Evolutionary conservation across 1,139 yeast species (phyloP), one percentile per base, ranked within the genome.

Genomic region (Taphrina wiesneri): DNA sequence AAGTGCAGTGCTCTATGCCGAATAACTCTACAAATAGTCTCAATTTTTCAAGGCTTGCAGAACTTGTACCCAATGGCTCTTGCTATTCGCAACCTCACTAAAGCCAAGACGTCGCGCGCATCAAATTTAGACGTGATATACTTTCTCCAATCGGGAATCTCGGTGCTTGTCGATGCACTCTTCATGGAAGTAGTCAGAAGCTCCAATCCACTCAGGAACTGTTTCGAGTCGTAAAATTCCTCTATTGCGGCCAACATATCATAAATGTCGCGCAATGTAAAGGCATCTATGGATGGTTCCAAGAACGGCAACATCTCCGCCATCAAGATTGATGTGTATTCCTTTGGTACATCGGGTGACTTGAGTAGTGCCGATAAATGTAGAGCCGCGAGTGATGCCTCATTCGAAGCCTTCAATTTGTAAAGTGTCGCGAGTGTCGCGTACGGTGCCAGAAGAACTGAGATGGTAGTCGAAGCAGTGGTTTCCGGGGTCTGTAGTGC

Each of bases 231-330:
- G 30, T 41, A 39, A 30, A 41, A 61, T 17, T 61, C 65, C 47
- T 62, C 65, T 6, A 53, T 25, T 6, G 60, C 65, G 21, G 65
- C 65, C 25, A 54, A 28, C 15, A 30, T 46, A 36, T 53, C 65
- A 28, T 39, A 62, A 36, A 62, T 25, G 32, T 62, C 65, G 23
- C 53, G 43, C 51, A 34, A 19, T 1, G 43, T 17, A 41, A 43
- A 34, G 11, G 43, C 46, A 25, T 51, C 52, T 2, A n/a, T n/a
- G 23, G 45, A n/a, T 15, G 53, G 26, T 21, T 54, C 49, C 7
- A 62, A 46, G 6, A 62, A 45, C 15, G 65, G 60, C 19, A 62
- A 28, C 41, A 62, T 30, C 28, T 62, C 65, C 9, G 60, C 65
- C 60, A 62, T 53, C 23, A 62, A 47, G 13, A 62, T 21, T 15